Base-by-base conservation (phyloP, 257 asterid genomes). In the Solanum bukasovii region DNA sequence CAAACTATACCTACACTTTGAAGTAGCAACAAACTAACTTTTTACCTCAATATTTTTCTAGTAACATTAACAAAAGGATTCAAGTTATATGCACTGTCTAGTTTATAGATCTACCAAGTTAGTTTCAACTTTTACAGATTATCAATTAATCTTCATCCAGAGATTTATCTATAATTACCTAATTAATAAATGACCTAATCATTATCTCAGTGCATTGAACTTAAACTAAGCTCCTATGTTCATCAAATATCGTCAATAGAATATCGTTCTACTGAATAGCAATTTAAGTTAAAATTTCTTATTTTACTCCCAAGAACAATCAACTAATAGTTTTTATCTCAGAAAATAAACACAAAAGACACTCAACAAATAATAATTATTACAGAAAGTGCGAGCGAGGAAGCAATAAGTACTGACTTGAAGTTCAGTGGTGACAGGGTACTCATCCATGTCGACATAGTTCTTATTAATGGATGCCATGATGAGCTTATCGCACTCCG, bases 361-460 rank as follows among this genome's bases (percentile, higher is more conserved):
- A 52, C 23, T 18, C 23, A 16, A 52, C 63, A 16, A 52, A 52
- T 16, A 5, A 6, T 52, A 0, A 14, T 52, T 52, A 16, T 16
- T 18, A 12, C 2, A 12, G 6, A 46, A 46, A 46, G 63, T 52
- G 18, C 16, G 67, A 59, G 70, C 6, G 70, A n/a, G 71, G 31
- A 63, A 63, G 71, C 71, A 27, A 27, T 21, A 67, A 67, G 13
- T 70, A 70, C 35, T 29, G 23, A 90, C 98, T 92, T 94, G 96
- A 33, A 95, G 96, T 87, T 95, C 96, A 81, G 98, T 95, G 87
- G 98, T 94, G 85, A 94, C 98, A 72, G 96, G 98, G 89, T 95
- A 94, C 86, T 91, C 96, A 90, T 94, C 96, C 96, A 95, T 95
- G 89, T 94, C 95, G 37, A 94, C 98, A 74, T 94, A 94, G 40